A percentile compares a stretch with the other conserved stretches of the same genome.
These are phyloP conservation scores for Thermothelomyces thermophilus DNA, from an alignment of 2,329 filamentous ascomycete genomes.

Conservation along the genomic window DNA sequence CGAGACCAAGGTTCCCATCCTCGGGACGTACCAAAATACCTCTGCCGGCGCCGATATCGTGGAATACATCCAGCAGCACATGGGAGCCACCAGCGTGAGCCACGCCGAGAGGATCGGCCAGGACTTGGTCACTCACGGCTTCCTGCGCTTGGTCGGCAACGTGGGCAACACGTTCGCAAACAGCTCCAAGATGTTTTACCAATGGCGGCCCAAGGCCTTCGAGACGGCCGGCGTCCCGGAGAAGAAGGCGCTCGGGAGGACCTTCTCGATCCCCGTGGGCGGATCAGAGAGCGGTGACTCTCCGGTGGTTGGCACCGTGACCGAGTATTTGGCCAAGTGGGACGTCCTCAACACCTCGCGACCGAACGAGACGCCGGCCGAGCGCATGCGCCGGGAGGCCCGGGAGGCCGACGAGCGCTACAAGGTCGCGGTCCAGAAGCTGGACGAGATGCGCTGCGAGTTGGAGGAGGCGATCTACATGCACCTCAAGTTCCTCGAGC, in stretches of 20 bases:
- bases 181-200: conserved; percentile 94
- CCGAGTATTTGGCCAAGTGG: conserved; percentile 87
- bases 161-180: conserved; percentile 95
- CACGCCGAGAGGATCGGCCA: conserved; percentile 94
- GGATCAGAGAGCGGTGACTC: conserved; percentile 59
- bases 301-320: conserved; percentile 72
- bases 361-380: conserved; percentile 87
- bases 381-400: conserved; percentile 82
- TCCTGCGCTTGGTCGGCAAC: conserved; percentile 84
- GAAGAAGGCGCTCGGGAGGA: conserved; percentile 71
- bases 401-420: conserved; percentile 89
- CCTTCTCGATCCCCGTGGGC: conserved; percentile 63
- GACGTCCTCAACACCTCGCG: conserved; percentile 84
- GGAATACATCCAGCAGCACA: conserved; percentile 85
- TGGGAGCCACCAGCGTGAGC: conserved; percentile 76
- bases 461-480: conserved; percentile 93
- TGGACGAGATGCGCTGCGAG: conserved; percentile 86
- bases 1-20: conserved; percentile 90
- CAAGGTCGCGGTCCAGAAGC: conserved; percentile 74
- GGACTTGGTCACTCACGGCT: conserved; percentile 79
- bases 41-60: conserved; percentile 89
- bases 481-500: conserved; percentile 92
- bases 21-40: conserved; percentile 91
- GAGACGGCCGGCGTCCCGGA: conserved; percentile 81
- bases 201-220: conserved; percentile 92